Base-by-base conservation (phyloP, 202 grass and related monocot genomes). In the Eragrostis tef region DNA sequence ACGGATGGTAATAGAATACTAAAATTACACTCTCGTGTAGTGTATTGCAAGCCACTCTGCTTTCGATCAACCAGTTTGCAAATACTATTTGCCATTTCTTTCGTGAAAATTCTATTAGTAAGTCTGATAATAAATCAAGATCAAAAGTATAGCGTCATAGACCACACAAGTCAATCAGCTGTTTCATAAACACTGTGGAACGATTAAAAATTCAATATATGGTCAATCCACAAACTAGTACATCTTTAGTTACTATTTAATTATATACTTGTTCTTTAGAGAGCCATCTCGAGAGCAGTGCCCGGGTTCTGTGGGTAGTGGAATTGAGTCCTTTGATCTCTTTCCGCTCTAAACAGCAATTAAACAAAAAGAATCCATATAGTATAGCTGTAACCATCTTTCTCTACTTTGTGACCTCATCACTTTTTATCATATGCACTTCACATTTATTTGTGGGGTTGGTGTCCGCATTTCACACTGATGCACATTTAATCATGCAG, bases 291-390 rank as follows among this genome's bases (percentile, higher is more conserved):
- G 85, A 80, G 80, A 60, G 75, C 82, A 81, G 80, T 74, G 83
- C 74, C 91, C 91, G 75, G 79, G 81, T 93, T 93, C 63, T 91
- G 25, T 77, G 91, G 75, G 70, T 62, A 74, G 85, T 91, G 91
- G 91, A 77, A 67, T 70, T 71, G 43, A 67, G 45, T 63, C 73
- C 82, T 90, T 90, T 90, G 71, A 71, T 93, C 80, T 81, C 91
- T 93, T 93, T 91, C 83, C 42, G 82, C 85, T 64, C 88, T 77
- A 90, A 86, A 46, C 74, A 88, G 83, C 75, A 81, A 82, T 59
- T 61, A 84, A 74, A 73, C 36, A 19, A 80, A 90, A 87, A 90
- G 57, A 66, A 83, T 29, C 75, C 79, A 88, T 85, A 83, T 80
- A 77, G 62, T 75, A 69, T 78, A 78, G 62, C 74, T 74, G 46